phyloP scores from a whole-genome alignment of 345 rosid genomes.

The Eucalyptus coolabah region DNA sequence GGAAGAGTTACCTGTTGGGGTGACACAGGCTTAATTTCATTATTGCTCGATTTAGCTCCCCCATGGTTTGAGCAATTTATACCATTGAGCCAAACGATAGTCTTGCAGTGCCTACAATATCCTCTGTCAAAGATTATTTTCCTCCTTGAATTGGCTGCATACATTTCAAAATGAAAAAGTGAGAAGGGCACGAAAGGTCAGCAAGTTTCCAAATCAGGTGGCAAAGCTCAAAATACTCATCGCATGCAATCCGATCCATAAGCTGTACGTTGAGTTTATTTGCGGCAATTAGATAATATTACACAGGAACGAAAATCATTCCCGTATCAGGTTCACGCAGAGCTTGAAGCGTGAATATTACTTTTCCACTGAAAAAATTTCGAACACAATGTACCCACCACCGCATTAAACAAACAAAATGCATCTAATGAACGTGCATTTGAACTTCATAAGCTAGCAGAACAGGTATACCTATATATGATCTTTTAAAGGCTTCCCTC shows the following conservation, averaged over 20 bases:
- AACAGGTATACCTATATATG: conserved; percentile 25
- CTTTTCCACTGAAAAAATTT: background rate
- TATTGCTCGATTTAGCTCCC: background rate
- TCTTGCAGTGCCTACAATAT: conserved; percentile 36
- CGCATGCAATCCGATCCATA: background rate
- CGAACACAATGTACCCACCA: background rate
- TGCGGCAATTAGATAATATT: background rate
- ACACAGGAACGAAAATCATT: background rate
- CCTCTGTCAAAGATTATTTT: conserved; percentile 42
- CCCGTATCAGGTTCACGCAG: background rate
- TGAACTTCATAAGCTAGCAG: background rate
- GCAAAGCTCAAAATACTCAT: background rate
- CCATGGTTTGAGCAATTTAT: conserved; percentile 23
- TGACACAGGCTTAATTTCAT: conserved; percentile 17
- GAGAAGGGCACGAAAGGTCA: background rate
- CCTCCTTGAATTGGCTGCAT: conserved; percentile 26
- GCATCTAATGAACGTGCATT: background rate
- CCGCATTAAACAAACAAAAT: background rate
- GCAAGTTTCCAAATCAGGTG: background rate
- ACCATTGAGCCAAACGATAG: conserved; percentile 44
- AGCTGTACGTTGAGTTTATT: background rate
- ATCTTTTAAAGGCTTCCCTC: conserved; percentile 48
- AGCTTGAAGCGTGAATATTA: background rate
- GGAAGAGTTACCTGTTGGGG: conserved; percentile 24
- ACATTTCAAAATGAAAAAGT: background rate